Percentiles rank a stretch among this genome's conserved stretches.
Conservation (phyloP, 2,329 filamentous ascomycete genomes). For the Macrophomina tecta region DNA sequence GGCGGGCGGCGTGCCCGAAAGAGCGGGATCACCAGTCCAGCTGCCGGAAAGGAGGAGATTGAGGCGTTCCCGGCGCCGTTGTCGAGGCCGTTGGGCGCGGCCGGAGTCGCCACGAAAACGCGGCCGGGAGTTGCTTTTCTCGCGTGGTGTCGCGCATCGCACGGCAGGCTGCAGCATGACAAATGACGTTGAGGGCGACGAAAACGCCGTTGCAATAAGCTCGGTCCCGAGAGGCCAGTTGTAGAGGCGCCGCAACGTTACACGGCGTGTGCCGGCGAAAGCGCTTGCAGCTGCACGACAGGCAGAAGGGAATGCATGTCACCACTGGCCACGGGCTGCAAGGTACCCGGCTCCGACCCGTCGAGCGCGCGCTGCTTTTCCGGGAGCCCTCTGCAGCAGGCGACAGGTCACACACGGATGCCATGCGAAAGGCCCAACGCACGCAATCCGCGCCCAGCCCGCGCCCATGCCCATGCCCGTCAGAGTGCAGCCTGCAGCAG, state of each 20-base stretch:
- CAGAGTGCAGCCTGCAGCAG: slow-evolving; percentile 17
- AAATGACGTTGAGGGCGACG: slow-evolving; percentile 7
- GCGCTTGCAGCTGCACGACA: slow-evolving; percentile 26
- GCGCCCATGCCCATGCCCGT: neutral
- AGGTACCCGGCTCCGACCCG: slow-evolving; percentile 26
- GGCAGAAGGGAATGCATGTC: slow-evolving; percentile 23
- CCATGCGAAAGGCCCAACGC: slow-evolving; percentile 6
- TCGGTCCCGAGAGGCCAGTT: slow-evolving; percentile 20
- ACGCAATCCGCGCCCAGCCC: slow-evolving; percentile 12
- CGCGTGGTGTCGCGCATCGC: slow-evolving; percentile 13
- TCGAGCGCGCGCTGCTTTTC: slow-evolving; percentile 9
- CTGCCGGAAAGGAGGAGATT: neutral
- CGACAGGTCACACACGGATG: slow-evolving; percentile 4
- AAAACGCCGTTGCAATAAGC: slow-evolving; percentile 20
- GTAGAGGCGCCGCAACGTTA: slow-evolving; percentile 1
- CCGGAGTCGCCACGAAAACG: slow-evolving; percentile 10
- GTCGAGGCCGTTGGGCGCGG: neutral
- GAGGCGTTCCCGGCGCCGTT: neutral
- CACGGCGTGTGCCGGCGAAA: slow-evolving; percentile 8
- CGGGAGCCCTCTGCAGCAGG: slow-evolving; percentile 5
- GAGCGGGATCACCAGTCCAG: slow-evolving; percentile 8
- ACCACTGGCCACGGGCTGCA: slow-evolving; percentile 16
- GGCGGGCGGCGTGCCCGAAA: neutral
- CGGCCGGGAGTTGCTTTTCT: slow-evolving; percentile 17
- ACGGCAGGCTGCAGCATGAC: slow-evolving; percentile 7